Conservation (phyloP, 768 basidiomycete genomes). For the Antrodiella citrinella region DNA sequence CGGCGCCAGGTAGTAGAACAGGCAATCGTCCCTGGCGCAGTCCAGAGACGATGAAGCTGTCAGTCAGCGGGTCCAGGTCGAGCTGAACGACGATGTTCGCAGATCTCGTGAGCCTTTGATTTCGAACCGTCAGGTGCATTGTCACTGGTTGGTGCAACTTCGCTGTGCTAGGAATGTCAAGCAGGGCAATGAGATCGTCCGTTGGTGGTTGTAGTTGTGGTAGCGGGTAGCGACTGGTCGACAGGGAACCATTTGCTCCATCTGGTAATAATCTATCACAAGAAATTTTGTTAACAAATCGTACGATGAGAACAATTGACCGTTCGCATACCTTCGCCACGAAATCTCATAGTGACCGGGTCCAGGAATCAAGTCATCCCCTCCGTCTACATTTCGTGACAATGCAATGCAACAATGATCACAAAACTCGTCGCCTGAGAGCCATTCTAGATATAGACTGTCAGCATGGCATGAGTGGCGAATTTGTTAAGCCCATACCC, state of each 20-base stretch:
- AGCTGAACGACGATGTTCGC: constrained; percentile 66
- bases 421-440: constrained; percentile 57
- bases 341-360: constrained; percentile 53
- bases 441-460: constrained; percentile 37
- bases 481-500: constrained; percentile 26
- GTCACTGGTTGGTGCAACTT: constrained; percentile 54
- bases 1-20: constrained; percentile 64
- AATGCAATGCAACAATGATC: constrained; percentile 47
- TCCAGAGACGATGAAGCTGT: constrained; percentile 80
- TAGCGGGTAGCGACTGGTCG: constrained; percentile 46
- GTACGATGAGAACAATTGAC: constrained; percentile 1
- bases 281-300: constrained; percentile 2
- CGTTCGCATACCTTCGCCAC: constrained; percentile 58
- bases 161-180: constrained; percentile 54
- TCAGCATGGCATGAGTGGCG: too few species aligned
- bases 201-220: constrained; percentile 54
- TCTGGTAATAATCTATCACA: constrained; percentile 38
- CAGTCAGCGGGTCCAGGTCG: constrained; percentile 52
- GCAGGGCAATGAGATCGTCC: constrained; percentile 57
- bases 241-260: constrained; percentile 34
- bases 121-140: constrained; percentile 55
- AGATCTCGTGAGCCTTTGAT: constrained; percentile 52
- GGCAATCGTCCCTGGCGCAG: constrained; percentile 59
- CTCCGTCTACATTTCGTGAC: constrained; percentile 30
- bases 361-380: constrained; percentile 29